Evolutionary conservation across 208 protist genomes (phyloP), one percentile per base, ranked within the genome.

Genomic region (Leptomonas seymouri): DNA sequence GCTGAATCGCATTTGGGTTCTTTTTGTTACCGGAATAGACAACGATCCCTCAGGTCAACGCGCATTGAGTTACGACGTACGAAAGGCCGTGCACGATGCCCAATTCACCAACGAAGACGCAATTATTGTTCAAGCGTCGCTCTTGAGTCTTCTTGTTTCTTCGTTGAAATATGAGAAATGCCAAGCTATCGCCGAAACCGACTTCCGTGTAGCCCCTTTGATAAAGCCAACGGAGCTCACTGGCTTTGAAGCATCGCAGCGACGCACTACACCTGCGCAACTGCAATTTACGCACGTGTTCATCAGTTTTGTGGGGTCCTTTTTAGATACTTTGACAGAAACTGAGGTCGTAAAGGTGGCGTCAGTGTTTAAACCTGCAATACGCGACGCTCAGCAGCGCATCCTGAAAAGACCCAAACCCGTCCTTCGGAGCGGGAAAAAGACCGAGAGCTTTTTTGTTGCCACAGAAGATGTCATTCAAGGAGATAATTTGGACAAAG

Each of bases 291-390:
- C 83, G 8, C 61, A 68, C 39, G 76, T 84, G 7, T 72, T 92
- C 15, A 53, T 82, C 30, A 59, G 67, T 6, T 87, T 83, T 58
- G 49, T 94, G 14, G 89, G 86, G 0, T 69, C 76, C 15, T 66
- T 94, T 49, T 66, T 91, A 28, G 89, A 94, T 39, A 90, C 89
- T 6, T 53, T 94, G 16, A 94, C 89, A 14, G 84, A 90, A 30
- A 75, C 76, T 14, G 86, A 94, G 58, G 14, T 90, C 21, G 55
- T 74, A 1, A 79, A 76, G 31, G 73, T 78, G 4, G 59, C 76
- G 14, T 74, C 81, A 44, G 66, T 58, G 27, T 92, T 92, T 53
- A 86, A 91, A 59, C 78, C 84, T 7, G 86, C 84, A n/a, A 67
- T 94, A 11, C n/a, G 51, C 44, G 80, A 84, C 55, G 84, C 84